Evolutionary conservation across 768 basidiomycete species (phyloP), one percentile per base, ranked within the genome.

Genomic region (Leucosporidium yakuticum): DNA sequence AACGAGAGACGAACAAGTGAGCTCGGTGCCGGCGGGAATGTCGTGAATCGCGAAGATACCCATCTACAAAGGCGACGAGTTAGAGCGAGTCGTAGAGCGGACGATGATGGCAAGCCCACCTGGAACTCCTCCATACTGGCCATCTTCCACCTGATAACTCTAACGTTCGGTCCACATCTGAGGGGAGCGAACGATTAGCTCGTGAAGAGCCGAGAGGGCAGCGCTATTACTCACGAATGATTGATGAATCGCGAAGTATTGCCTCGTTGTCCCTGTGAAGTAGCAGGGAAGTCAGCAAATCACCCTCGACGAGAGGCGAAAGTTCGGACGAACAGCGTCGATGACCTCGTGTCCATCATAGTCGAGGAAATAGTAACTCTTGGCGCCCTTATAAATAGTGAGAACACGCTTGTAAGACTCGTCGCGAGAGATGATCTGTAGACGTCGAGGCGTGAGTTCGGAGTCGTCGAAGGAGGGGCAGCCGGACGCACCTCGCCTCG

Each of bases 211-310:
- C 14, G 39, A 44, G 14, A 44, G 39, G 39, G 17, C 39, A 8
- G 39, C 39, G 12, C 5, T 2, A 12, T 15, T 8, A 44, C 39
- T 15, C 39, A 71, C 36, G 64, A 66, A 36, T 72, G 71, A 55
- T 72, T 72, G 71, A 72, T 72, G 63, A 72, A 72, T 6, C 71
- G 36, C 9, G 68, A 23, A 9, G 62, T 50, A 63, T 69, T 72
- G 21, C 71, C 71, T 32, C 53, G 48, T 36, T 57, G 59, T 0
- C 71, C 70, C 69, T 69, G 49, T 39, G 15, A 1, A 17, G 2
- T 2, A 20, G 20, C 25, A 50, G 36, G 53, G 44, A 8, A 17
- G 47, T 31, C 25, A 32, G 36, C 23, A 27, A 11, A 32, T 7
- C 32, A 25, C 21, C 4, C 50, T 25, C 9, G 27, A 17, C 4